Percentiles rank a stretch among this genome's conserved stretches.
These are phyloP conservation scores for Dryadomyces sulphureus DNA, from an alignment of 2,329 filamentous ascomycete genomes.

Conservation along the genomic window DNA sequence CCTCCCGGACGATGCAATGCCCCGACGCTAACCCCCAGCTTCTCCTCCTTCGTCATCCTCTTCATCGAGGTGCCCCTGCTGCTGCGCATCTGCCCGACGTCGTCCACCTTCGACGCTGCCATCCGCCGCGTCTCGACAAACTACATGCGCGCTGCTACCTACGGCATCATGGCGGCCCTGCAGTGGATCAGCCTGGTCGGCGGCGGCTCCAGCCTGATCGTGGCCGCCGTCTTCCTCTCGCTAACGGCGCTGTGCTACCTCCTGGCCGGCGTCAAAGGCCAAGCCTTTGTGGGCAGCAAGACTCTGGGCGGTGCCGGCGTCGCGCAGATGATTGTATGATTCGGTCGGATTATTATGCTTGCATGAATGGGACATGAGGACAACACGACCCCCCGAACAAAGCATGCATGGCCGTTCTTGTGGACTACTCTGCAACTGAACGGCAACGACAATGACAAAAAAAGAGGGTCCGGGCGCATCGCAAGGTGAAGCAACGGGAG, in stretches of 20 bases:
- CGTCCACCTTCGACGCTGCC: conserved; percentile 69
- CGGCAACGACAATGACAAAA: not conserved
- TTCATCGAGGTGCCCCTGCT: conserved; percentile 89
- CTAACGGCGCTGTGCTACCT: conserved; percentile 70
- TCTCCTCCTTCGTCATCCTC: conserved; percentile 58
- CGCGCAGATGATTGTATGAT: conserved; percentile 92
- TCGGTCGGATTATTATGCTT: not conserved
- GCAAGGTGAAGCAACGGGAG: not conserved
- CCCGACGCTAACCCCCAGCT: no score
- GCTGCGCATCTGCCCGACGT: conserved; percentile 94
- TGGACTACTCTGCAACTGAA: not conserved
- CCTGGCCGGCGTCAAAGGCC: conserved; percentile 64
- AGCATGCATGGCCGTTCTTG: not conserved
- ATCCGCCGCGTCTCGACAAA: conserved; percentile 91
- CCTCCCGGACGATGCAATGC: not conserved
- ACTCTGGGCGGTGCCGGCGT: conserved; percentile 87
- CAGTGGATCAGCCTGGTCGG: conserved; percentile 71
- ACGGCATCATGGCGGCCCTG: conserved; percentile 62
- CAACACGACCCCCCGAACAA: not conserved
- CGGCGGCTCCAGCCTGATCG: conserved; percentile 59
- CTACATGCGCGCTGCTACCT: conserved; percentile 88
- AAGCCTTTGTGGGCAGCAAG: conserved; percentile 85
- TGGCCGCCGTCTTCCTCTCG: conserved; percentile 66
- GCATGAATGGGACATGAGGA: not conserved
- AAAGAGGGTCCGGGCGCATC: no score